Percentiles rank a stretch among this genome's conserved stretches.
phyloP scores from a whole-genome alignment of 2,329 filamentous ascomycete species.

The Colletotrichum viniferum region DNA sequence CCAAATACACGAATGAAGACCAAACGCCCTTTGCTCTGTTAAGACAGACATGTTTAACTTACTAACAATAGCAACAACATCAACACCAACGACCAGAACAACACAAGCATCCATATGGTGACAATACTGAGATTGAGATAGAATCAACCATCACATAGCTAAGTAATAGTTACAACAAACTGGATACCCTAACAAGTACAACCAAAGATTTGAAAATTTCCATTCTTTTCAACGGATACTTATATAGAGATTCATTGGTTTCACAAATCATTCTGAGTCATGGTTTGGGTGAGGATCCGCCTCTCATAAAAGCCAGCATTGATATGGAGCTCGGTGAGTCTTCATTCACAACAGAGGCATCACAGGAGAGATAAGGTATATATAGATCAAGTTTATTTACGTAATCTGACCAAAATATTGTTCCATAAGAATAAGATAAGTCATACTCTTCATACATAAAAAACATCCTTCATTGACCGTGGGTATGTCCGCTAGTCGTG shows the following conservation, averaged over 20 bases:
- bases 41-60: background rate
- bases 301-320: background rate
- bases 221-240: background rate
- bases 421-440: background rate
- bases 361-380: background rate
- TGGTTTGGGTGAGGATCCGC: background rate
- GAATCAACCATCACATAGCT: no score
- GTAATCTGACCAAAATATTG: background rate
- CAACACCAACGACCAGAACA: background rate
- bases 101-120: background rate
- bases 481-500: background rate
- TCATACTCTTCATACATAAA: background rate
- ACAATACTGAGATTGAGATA: no score
- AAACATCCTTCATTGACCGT: background rate
- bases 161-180: background rate
- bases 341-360: background rate
- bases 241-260: background rate
- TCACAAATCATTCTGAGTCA: background rate
- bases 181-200: background rate
- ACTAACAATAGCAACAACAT: background rate
- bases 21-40: background rate
- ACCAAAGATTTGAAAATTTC: background rate
- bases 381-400: background rate
- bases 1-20: rapidly evolving
- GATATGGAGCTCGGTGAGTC: background rate